These are phyloP conservation scores for Ambispora gerdemannii DNA, from an alignment of 192 early-diverging fungal genomes.

Conservation along the genomic window DNA sequence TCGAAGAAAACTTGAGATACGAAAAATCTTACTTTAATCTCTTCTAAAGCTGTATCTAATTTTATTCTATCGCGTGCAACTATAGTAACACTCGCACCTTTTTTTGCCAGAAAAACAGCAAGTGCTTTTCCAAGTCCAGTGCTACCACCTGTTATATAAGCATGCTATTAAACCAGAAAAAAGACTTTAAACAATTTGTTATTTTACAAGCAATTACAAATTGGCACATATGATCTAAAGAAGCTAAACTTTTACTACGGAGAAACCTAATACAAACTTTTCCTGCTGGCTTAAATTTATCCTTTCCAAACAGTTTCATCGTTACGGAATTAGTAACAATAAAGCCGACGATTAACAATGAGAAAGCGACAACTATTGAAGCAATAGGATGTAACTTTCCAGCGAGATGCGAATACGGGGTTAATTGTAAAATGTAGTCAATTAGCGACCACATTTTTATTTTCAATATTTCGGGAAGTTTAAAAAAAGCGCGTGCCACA, in stretches of 20 bases:
- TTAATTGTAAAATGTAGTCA: constrained; percentile 34
- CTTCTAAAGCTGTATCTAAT: constrained; percentile 51
- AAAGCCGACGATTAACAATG: neutral
- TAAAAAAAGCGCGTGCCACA: too few relatives aligned
- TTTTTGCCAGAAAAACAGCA: constrained; percentile 59
- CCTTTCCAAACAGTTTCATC: neutral
- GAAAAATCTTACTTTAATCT: constrained; percentile 15
- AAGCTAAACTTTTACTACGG: neutral
- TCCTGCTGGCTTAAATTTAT: constrained; percentile 13
- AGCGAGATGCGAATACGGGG: constrained; percentile 19
- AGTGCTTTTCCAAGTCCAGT: constrained; percentile 66
- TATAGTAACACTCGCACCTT: constrained; percentile 70
- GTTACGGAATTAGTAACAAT: neutral
- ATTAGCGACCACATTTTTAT: constrained; percentile 32
- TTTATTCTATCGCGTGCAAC: constrained; percentile 50
- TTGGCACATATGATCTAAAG: neutral
- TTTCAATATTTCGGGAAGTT: too few relatives aligned
- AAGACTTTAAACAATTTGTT: neutral
- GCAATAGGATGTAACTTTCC: constrained; percentile 34
- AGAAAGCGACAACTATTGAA: constrained; percentile 25
- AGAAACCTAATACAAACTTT: constrained; percentile 14
- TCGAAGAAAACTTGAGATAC: neutral
- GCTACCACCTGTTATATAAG: constrained; percentile 73
- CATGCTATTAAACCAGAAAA: constrained; percentile 47
- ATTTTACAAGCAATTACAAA: neutral